Conservation (phyloP, 176 grass and related monocot genomes). For the Carex cristatella region DNA sequence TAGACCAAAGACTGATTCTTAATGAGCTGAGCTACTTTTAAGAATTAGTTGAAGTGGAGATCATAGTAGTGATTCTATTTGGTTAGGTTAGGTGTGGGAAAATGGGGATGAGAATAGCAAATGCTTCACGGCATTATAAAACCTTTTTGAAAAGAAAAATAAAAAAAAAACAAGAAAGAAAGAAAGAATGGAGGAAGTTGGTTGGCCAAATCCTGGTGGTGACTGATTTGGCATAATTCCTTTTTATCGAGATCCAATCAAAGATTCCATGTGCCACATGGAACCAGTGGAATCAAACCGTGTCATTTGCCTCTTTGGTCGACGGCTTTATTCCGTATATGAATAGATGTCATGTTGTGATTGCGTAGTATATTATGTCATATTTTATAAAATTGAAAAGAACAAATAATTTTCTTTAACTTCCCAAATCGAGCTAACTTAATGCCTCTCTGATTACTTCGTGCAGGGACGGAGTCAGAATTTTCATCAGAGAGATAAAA, state of each 20-base stretch:
- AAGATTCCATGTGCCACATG: not conserved
- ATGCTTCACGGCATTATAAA: not conserved
- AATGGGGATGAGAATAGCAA: not conserved
- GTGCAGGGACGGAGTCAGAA: too few species aligned
- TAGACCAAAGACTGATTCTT: too few species aligned
- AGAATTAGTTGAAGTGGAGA: not conserved
- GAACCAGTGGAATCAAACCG: not conserved
- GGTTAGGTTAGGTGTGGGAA: not conserved
- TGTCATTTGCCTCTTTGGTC: not conserved
- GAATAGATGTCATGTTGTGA: not conserved
- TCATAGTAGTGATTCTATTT: not conserved
- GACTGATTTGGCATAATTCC: not conserved
- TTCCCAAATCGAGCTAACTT: too few species aligned
- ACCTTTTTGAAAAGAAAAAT: too few species aligned
- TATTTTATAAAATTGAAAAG: not conserved
- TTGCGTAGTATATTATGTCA: not conserved
- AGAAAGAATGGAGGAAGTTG: too few species aligned
- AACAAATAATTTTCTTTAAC: too few species aligned
- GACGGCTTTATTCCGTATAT: not conserved
- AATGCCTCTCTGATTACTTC: too few species aligned
- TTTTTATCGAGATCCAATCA: slow-evolving; percentile 3
- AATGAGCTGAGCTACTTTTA: not conserved
- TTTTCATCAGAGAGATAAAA: too few species aligned
- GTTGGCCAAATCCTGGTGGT: not conserved
- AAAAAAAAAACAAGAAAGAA: too few species aligned